Percentiles rank a stretch among this genome's conserved stretches.
Evolutionary conservation across 2,329 filamentous ascomycete species (phyloP).

Genomic region (Pseudocercospora vitis): DNA sequence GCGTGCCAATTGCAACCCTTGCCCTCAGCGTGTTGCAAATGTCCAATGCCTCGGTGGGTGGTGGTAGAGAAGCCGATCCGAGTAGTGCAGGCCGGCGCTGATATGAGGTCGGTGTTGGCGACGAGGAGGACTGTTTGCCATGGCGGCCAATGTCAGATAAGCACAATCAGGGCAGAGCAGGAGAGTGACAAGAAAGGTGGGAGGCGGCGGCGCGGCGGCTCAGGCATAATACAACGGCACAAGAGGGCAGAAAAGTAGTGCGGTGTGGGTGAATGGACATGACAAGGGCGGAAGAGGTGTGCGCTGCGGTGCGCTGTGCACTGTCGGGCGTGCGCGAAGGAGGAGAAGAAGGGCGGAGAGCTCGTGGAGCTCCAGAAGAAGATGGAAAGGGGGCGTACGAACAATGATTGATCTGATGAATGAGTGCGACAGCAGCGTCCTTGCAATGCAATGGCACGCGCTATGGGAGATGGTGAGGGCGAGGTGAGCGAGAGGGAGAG

Average conservation of each 20-base stretch:
- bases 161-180: conserved; percentile 21
- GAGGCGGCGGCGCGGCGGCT: conserved; percentile 32
- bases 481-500: conserved; percentile 8
- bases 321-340: conserved; percentile 4
- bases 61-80: too few species aligned
- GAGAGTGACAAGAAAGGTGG: conserved; percentile 32
- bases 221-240: conserved; percentile 21
- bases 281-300: conserved; percentile 5
- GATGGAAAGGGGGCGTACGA: conserved; percentile 29
- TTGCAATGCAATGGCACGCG: conserved; percentile 4
- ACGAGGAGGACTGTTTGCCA: conserved; percentile 31
- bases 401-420: conserved; percentile 32
- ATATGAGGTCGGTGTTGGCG: conserved; percentile 4
- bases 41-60: background rate
- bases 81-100: background rate
- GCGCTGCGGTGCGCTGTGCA: background rate
- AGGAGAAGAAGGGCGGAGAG: conserved; percentile 22
- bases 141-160: conserved; percentile 31
- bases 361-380: conserved; percentile 16
- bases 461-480: conserved; percentile 1
- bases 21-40: background rate
- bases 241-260: conserved; percentile 12
- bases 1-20: too few species aligned
- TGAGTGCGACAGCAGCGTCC: conserved; percentile 10
- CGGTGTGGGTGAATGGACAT: background rate